phyloP scores from a whole-genome alignment of 176 grass and related monocot genomes.

The Guadua angustifolia region DNA sequence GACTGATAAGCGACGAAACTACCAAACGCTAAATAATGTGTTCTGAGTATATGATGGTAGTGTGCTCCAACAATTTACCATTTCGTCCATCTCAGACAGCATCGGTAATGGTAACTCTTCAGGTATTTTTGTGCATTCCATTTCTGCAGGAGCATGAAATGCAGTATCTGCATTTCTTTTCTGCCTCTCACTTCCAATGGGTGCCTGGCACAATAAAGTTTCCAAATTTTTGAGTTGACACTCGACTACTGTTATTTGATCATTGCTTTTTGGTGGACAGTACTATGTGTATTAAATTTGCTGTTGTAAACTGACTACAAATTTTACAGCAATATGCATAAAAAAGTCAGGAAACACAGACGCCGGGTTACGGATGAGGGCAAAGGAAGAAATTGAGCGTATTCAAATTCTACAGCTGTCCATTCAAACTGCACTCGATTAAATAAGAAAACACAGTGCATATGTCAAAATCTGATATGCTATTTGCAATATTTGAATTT shows the following conservation, averaged over 20 bases:
- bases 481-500: slow-evolving; percentile 6
- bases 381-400: neutral
- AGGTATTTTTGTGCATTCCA: slow-evolving; percentile 52
- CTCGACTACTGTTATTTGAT: neutral
- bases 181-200: slow-evolving; percentile 67
- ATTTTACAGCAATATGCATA: neutral
- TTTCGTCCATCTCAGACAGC: slow-evolving; percentile 57
- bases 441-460: neutral
- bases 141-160: slow-evolving; percentile 41
- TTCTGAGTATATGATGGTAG: neutral
- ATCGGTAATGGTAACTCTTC: slow-evolving; percentile 48
- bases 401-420: neutral
- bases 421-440: neutral
- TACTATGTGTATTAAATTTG: neutral
- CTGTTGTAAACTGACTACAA: neutral
- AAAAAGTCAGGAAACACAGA: neutral
- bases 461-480: neutral
- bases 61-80: slow-evolving; percentile 31
- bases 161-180: slow-evolving; percentile 51
- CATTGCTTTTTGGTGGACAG: neutral
- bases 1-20: neutral
- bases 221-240: slow-evolving; percentile 13
- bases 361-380: neutral
- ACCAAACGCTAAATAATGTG: slow-evolving; percentile 2
- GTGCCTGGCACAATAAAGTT: slow-evolving; percentile 32